Evolutionary conservation across 2,329 filamentous ascomycete species (phyloP), one percentile per base, ranked within the genome.

Genomic region (Pseudogymnoascus sp.): DNA sequence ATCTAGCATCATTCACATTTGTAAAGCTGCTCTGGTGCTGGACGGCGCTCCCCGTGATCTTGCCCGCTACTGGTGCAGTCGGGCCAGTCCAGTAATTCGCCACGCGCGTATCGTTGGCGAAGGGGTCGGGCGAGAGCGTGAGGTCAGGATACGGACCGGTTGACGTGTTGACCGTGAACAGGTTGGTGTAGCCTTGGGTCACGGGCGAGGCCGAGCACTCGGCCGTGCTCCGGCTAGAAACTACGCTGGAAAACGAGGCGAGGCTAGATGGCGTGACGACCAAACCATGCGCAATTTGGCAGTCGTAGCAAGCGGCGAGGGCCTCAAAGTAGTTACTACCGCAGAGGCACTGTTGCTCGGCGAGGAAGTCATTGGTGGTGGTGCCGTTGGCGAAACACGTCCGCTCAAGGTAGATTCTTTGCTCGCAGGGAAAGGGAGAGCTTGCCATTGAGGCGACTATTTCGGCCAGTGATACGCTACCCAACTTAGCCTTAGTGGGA

Each of bases 281-380:
- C 4, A 13, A 3, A 7, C 48, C 48, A 14, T 57, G 48, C 8
- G 48, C 48, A 13, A 57, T 13, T 13, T 13, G 4, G 60, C 63
- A 64, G 13, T n/a, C 11, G 11, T 31, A 57, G 31, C 65, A 66
- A 10, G 57, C 63, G 4, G 11, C 1, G 13, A 16, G 4, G 4
- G 16, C 16, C 23, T 62, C 51, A 36, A 62, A 66, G 63, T n/a
- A 66, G 21, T 37, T 60, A 10, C 65, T 63, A 34, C n/a, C 19
- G n/a, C 65, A 66, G 2, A 65, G n/a, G 25, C 65, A 66, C 31
- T 66, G 34, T 48, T 66, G 65, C 34, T 65, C 54, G 3, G 63
- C 65, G 37, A 66, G 8, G 39, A 65, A 51, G 23, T 66, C 65
- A 16, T 62, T 21, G 1, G 61, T n/a, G 4, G 36, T 19, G 16